Evolutionary conservation across 148 eudicot genomes (phyloP).

Genomic region (Gaultheria prostrata): DNA sequence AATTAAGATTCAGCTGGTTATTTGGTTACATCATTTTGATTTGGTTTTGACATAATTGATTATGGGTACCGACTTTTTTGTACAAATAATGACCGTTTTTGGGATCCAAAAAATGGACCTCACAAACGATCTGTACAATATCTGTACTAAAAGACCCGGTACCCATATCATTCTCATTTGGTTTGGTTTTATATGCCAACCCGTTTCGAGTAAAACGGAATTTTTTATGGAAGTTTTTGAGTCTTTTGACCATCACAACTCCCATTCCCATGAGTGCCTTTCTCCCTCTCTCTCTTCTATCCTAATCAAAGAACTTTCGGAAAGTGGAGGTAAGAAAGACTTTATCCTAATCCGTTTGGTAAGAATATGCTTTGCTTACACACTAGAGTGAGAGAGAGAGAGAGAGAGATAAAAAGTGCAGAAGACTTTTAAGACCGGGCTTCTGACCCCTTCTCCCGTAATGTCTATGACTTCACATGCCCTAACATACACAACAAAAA

Average conservation of each 20-base stretch:
- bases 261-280: background rate
- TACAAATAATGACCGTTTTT: too few species aligned
- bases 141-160: too few species aligned
- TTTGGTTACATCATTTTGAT: background rate
- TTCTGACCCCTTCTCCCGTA: background rate
- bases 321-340: background rate
- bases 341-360: slow-evolving; percentile 9
- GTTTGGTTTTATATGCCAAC: background rate
- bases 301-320: background rate
- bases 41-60: too few species aligned
- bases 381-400: background rate
- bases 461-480: background rate
- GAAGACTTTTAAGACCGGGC: background rate
- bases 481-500: background rate
- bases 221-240: background rate
- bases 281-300: background rate
- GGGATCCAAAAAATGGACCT: too few species aligned
- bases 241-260: background rate
- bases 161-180: background rate
- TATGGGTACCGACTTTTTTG: too few species aligned
- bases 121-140: too few species aligned
- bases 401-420: background rate
- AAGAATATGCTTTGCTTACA: slow-evolving; percentile 4
- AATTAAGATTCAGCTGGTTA: background rate
- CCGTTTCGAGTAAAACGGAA: background rate